Evolutionary conservation across 495 filamentous ascomycete species (phyloP), one percentile per base, ranked within the genome.

Genomic region (Aspergillus funiculosus): DNA sequence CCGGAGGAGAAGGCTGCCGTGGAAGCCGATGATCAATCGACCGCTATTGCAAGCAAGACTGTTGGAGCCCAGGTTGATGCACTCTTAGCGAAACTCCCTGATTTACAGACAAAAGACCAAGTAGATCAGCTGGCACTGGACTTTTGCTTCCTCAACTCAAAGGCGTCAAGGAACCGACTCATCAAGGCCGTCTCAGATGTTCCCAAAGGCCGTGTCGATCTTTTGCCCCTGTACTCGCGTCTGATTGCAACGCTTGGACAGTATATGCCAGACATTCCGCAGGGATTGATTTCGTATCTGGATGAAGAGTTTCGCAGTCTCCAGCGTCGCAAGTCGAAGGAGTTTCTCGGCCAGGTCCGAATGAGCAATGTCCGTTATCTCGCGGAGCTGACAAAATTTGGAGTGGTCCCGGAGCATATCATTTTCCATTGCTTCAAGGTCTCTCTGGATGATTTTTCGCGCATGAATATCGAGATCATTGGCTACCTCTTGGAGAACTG

Each of bases 351-450:
- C 1, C 91, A 95, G 63, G 89, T 96, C 34, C 84, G 92, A 35
- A 86, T 90, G 54, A 80, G 85, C 65, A 99, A 99, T 64, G 88
- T 95, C 39, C 87, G 92, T 5, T 99, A 99, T 57, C 79, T 99
- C 41, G 92, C 92, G 6, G 92, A 99, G 63, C 67, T 99, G 59
- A 96, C 92, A 38, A 99, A 99, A 56, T 99, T 97, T 59, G 91
- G 92, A 29, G 87, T 97, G 20, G 90, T 99, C 15, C 94, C 92
- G 6, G 91, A 99, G 64, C 92, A 99, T 61, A 90, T 97, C 52
- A 92, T 97, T 46, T 99, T 99, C 66, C 94, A 99, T 55, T 97
- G 91, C 64, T 77, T 99, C 49, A 97, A 94, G 62, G 90, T 99
- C 54, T 92, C 92, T 48, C 70, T 97, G 5, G 94, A 99, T 55